Percentiles rank a stretch among this genome's conserved stretches.
These are phyloP conservation scores for Rhinocladiella similis DNA, from an alignment of 2,329 filamentous ascomycete species.

Conservation along the genomic window DNA sequence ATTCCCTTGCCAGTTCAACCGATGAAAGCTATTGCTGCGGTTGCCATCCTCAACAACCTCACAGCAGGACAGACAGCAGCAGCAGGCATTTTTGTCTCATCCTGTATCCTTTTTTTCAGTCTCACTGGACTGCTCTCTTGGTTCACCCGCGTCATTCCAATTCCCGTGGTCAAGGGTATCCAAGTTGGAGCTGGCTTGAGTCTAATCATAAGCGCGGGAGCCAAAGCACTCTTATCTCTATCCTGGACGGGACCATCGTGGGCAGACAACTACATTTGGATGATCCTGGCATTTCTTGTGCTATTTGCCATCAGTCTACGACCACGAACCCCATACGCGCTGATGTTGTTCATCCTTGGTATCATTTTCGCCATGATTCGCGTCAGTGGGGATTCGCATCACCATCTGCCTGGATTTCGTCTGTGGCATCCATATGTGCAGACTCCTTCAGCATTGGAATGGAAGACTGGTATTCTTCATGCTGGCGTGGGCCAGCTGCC, in stretches of 20 bases:
- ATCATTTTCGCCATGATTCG: slow-evolving; percentile 61
- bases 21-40: slow-evolving; percentile 85
- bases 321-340: slow-evolving; percentile 72
- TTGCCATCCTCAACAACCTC: slow-evolving; percentile 72
- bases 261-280: slow-evolving; percentile 78
- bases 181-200: slow-evolving; percentile 89
- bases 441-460: slow-evolving; percentile 49
- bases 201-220: slow-evolving; percentile 75
- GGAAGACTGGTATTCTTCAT: slow-evolving; percentile 58
- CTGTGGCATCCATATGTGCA: slow-evolving; percentile 61
- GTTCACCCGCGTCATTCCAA: slow-evolving; percentile 73
- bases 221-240: slow-evolving; percentile 65
- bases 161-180: slow-evolving; percentile 90
- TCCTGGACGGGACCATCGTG: slow-evolving; percentile 66
- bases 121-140: slow-evolving; percentile 74
- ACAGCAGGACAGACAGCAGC: slow-evolving; percentile 72
- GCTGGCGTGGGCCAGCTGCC: slow-evolving; percentile 84
- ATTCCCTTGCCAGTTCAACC: slow-evolving; percentile 90
- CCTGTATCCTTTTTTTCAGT: slow-evolving; percentile 73
- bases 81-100: slow-evolving; percentile 77
- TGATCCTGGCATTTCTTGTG: slow-evolving; percentile 68
- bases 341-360: slow-evolving; percentile 69
- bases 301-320: slow-evolving; percentile 68
- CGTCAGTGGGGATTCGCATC: slow-evolving; percentile 21
- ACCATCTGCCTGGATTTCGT: slow-evolving; percentile 50